Conservation (phyloP, 257 asterid genomes). For the Rubia yunnanensis region DNA sequence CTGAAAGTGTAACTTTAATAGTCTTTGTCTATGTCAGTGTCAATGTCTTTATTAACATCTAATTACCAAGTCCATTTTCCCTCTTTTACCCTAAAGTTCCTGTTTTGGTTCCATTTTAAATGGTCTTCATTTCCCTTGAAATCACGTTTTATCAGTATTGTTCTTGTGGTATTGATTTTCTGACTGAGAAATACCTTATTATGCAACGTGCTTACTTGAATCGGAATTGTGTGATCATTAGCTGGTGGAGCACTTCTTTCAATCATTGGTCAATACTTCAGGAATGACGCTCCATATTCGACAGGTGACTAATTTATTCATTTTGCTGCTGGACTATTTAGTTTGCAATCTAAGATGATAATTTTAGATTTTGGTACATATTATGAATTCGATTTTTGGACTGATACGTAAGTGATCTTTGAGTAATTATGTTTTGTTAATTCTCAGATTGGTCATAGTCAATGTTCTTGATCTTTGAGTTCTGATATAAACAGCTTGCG, state of each 20-base stretch:
- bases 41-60: no score
- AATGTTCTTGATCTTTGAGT: not conserved
- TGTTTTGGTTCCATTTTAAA: not conserved
- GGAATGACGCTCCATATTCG: slow-evolving; percentile 98
- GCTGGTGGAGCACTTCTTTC: slow-evolving; percentile 99
- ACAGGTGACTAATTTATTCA: slow-evolving; percentile 41
- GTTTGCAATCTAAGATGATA: not conserved
- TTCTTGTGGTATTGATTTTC: not conserved
- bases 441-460: no score
- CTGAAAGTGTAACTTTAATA: no score
- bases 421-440: not conserved
- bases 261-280: slow-evolving; percentile 90
- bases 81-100: no score
- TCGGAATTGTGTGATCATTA: slow-evolving; percentile 12
- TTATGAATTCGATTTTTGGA: not conserved
- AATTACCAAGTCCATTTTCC: no score
- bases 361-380: not conserved
- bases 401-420: not conserved
- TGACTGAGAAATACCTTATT: not conserved
- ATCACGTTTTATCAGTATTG: not conserved
- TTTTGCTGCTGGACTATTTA: not conserved
- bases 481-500: slow-evolving; percentile 51
- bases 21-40: no score
- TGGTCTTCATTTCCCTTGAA: not conserved
- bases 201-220: not conserved